phyloP scores from a whole-genome alignment of 495 filamentous ascomycete species.

The Friedmanniomyces simplex region DNA sequence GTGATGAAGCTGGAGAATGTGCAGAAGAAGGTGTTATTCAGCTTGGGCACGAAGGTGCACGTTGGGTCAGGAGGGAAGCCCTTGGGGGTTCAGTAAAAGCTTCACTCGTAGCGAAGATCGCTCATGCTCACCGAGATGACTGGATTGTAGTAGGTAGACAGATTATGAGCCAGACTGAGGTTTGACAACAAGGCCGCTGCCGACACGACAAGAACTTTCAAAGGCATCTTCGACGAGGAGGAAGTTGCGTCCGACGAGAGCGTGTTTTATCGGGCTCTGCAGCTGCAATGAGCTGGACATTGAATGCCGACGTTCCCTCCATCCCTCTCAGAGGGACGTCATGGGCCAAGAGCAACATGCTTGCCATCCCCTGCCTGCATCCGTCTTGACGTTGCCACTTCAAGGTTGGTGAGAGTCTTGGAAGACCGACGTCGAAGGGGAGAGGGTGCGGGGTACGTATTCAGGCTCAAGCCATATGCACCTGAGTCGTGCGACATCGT shows the following conservation, averaged over 20 bases:
- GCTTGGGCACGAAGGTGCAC: conserved; percentile 41
- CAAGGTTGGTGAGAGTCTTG: neutral
- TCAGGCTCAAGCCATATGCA: neutral
- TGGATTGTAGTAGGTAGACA: neutral
- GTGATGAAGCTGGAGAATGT: conserved; percentile 44
- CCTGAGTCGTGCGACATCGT: neutral
- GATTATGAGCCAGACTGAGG: neutral
- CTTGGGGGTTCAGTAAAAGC: neutral
- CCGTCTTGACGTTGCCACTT: neutral
- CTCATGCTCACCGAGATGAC: neutral
- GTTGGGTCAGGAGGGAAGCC: conserved; percentile 47
- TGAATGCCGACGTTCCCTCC: no score
- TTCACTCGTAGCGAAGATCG: neutral
- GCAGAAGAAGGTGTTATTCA: conserved; percentile 41
- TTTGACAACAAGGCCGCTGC: neutral
- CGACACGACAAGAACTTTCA: neutral
- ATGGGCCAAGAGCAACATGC: neutral
- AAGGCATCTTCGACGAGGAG: no score
- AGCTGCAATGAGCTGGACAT: no score
- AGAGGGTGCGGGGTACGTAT: neutral
- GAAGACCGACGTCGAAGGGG: neutral
- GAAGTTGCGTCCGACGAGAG: no score
- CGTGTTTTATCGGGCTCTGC: no score
- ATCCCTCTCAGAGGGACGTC: no score
- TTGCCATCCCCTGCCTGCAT: neutral